phyloP scores from a whole-genome alignment of 2,329 filamentous ascomycete genomes.

The Claviceps purpurea region DNA sequence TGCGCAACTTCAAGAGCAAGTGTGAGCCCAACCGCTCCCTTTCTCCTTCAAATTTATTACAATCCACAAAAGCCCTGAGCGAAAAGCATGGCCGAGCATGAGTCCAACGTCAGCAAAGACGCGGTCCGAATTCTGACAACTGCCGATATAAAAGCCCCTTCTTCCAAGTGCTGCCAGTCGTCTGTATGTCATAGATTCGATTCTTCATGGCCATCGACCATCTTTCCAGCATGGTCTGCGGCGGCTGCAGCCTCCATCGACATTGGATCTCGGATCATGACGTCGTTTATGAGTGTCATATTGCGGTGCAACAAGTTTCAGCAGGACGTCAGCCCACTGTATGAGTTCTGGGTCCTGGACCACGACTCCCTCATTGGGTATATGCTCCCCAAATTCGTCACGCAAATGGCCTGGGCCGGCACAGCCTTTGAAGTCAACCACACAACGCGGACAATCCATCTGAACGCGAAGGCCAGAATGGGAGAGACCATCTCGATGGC shows the following conservation, averaged over 20 bases:
- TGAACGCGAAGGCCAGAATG: conserved; percentile 7
- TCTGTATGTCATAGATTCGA: not conserved
- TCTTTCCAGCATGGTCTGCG: not conserved
- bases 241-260: not conserved
- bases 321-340: conserved; percentile 8
- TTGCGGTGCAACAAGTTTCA: conserved; percentile 14
- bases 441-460: conserved; percentile 9
- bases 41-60: too few relatives aligned
- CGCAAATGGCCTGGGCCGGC: conserved; percentile 10
- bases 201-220: not conserved
- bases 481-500: conserved; percentile 1
- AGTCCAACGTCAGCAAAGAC: not conserved
- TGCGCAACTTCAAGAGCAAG: not conserved
- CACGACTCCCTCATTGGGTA: conserved; percentile 13
- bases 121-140: not conserved
- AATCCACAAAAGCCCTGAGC: not conserved
- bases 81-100: not conserved
- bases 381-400: conserved; percentile 12
- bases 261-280: not conserved
- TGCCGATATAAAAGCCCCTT: not conserved
- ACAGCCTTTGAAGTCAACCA: conserved; percentile 10
- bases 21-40: too few relatives aligned
- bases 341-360: conserved; percentile 12
- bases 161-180: not conserved
- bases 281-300: conserved; percentile 11